Evolutionary conservation across 2,329 filamentous ascomycete genomes (phyloP).

Genomic region (Graphilbum fragrans): DNA sequence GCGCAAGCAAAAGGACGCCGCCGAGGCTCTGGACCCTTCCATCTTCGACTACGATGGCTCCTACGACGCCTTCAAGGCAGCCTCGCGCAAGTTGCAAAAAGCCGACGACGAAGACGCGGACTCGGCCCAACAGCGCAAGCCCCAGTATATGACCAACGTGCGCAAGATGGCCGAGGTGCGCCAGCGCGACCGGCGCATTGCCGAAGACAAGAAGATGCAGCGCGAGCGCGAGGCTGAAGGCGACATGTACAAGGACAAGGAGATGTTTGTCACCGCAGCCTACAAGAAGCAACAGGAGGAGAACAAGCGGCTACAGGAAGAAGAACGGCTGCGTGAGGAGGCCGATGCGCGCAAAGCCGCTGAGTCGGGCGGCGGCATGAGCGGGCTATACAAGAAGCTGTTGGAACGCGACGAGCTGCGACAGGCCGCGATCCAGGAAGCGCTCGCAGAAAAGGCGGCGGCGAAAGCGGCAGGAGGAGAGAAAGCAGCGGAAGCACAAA

Average conservation of each 20-base stretch:
- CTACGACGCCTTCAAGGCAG: slow-evolving; percentile 63
- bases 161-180: slow-evolving; percentile 62
- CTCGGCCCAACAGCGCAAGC: slow-evolving; percentile 47
- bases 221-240: slow-evolving; percentile 69
- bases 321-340: slow-evolving; percentile 56
- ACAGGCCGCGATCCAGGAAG: slow-evolving; percentile 58
- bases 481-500: slow-evolving; percentile 36
- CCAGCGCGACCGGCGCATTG: slow-evolving; percentile 66
- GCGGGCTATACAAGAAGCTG: slow-evolving; percentile 64
- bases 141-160: slow-evolving; percentile 69
- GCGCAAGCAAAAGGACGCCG: slow-evolving; percentile 51
- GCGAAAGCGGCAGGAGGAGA: slow-evolving; percentile 21
- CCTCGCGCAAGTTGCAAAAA: slow-evolving; percentile 31
- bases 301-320: slow-evolving; percentile 55
- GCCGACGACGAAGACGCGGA: slow-evolving; percentile 40
- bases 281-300: slow-evolving; percentile 76
- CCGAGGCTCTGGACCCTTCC: slow-evolving; percentile 54
- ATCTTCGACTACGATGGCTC: slow-evolving; percentile 81
- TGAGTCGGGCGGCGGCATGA: slow-evolving; percentile 52
- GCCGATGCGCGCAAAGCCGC: slow-evolving; percentile 52
- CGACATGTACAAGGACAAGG: slow-evolving; percentile 70
- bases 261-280: slow-evolving; percentile 74
- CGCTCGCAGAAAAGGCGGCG: slow-evolving; percentile 39
- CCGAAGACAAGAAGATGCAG: slow-evolving; percentile 69
- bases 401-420: slow-evolving; percentile 58